Percentiles rank a stretch among this genome's conserved stretches.
phyloP scores from a whole-genome alignment of 23 red algal genomes.

The Agarophyton chilense region DNA sequence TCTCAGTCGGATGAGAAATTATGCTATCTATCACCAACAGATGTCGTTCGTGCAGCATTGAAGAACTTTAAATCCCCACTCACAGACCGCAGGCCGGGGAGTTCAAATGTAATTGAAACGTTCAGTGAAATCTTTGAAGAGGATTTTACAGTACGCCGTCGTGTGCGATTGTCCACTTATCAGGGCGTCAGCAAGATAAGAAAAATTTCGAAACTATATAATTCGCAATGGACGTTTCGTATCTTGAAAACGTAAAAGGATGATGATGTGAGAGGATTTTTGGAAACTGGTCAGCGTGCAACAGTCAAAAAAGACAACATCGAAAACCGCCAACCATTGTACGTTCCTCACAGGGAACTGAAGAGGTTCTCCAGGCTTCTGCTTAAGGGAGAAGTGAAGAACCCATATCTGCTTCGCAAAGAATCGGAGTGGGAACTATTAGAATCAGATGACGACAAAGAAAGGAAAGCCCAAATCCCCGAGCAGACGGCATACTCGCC shows the following conservation, averaged over 20 bases:
- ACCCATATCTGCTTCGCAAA: too few species aligned
- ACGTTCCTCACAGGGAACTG: too few species aligned
- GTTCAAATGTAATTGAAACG: neutral
- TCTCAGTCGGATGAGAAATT: too few species aligned
- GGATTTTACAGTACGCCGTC: slow-evolving; percentile 33
- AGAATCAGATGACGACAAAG: neutral
- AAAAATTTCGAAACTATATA: slow-evolving; percentile 10
- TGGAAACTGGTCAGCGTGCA: neutral
- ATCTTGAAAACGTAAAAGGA: neutral
- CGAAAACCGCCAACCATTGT: too few species aligned
- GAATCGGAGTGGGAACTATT: too few species aligned
- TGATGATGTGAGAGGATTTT: neutral
- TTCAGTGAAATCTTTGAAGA: slow-evolving; percentile 35
- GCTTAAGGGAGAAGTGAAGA: too few species aligned
- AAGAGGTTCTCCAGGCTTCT: too few species aligned
- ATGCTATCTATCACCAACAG: too few species aligned
- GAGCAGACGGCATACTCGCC: neutral
- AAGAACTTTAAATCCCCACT: too few species aligned
- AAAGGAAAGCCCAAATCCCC: neutral
- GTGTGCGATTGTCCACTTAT: neutral
- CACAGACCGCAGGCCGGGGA: too few species aligned
- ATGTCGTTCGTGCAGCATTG: too few species aligned
- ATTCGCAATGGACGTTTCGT: neutral
- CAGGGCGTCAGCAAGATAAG: neutral
- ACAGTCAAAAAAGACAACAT: neutral